These are phyloP conservation scores for Claviceps digitariae DNA, from an alignment of 2,329 filamentous ascomycete genomes.

Conservation along the genomic window DNA sequence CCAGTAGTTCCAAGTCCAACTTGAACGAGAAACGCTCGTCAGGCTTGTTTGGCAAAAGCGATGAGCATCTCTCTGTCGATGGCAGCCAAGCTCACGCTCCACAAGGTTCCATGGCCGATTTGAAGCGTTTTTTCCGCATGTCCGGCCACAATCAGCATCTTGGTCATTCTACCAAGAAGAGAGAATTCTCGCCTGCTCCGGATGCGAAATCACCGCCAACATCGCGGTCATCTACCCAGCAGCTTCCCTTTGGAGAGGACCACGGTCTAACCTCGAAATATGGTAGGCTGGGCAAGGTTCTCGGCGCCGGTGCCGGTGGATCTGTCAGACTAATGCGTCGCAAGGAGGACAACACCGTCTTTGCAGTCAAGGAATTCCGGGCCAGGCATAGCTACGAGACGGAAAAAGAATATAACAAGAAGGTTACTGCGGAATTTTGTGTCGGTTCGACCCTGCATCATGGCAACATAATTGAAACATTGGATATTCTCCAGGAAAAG, in stretches of 20 bases:
- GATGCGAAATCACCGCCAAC: conserved; percentile 33
- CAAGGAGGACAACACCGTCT: conserved; percentile 81
- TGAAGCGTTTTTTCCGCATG: conserved; percentile 93
- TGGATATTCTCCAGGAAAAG: conserved; percentile 93
- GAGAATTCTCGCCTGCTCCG: conserved; percentile 49
- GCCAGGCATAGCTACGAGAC: conserved; percentile 85
- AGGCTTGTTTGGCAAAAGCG: conserved; percentile 22
- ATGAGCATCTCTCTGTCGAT: conserved; percentile 17
- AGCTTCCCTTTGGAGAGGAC: conserved; percentile 86
- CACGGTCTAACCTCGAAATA: conserved; percentile 85
- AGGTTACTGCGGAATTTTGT: conserved; percentile 95
- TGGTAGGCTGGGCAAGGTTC: conserved; percentile 85
- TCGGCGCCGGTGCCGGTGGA: conserved; percentile 87
- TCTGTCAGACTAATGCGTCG: conserved; percentile 91
- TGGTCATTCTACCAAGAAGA: conserved; percentile 54
- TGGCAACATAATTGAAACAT: conserved; percentile 94
- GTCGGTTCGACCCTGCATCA: conserved; percentile 95
- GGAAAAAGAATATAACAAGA: conserved; percentile 93
- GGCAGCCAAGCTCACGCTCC: conserved; percentile 12
- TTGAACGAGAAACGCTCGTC: conserved; percentile 42
- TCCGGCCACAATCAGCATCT: conserved; percentile 53
- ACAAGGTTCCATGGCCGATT: conserved; percentile 78
- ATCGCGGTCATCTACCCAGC: conserved; percentile 34
- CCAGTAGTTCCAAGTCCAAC: conserved; percentile 37
- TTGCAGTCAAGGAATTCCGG: conserved; percentile 95